A percentile compares a stretch with the other conserved stretches of the same genome.
Conservation (phyloP, 2,329 filamentous ascomycete species). For the Aureobasidium sp. region DNA sequence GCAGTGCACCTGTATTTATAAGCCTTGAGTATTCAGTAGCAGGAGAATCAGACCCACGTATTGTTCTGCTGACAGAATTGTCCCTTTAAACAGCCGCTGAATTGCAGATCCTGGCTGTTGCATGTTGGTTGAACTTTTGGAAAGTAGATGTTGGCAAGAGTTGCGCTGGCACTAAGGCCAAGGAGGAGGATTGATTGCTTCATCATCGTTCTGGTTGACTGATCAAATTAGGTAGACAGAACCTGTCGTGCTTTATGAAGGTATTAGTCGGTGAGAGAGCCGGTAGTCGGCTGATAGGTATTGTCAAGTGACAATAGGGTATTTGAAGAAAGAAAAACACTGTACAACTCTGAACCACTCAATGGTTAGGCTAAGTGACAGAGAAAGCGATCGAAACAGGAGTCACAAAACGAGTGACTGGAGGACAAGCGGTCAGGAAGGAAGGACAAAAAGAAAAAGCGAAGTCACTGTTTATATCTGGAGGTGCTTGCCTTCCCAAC, state of each 20-base stretch:
- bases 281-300: neutral
- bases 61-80: slow-evolving; percentile 32
- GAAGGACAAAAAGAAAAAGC: neutral
- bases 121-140: slow-evolving; percentile 41
- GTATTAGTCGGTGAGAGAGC: neutral
- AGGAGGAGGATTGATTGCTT: slow-evolving; percentile 9
- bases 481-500: neutral
- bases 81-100: slow-evolving; percentile 31
- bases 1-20: neutral
- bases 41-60: slow-evolving; percentile 24
- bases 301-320: neutral
- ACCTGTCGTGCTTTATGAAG: neutral
- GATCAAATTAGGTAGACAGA: neutral
- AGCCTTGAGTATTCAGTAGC: slow-evolving; percentile 14
- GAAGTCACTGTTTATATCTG: slow-evolving; percentile 2
- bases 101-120: slow-evolving; percentile 24
- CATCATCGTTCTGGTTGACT: neutral
- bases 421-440: neutral
- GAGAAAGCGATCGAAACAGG: neutral
- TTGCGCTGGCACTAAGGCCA: neutral
- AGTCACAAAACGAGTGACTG: neutral
- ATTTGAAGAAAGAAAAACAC: neutral
- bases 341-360: neutral
- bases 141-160: slow-evolving; percentile 43
- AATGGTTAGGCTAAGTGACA: neutral